phyloP scores from a whole-genome alignment of 768 basidiomycete species.

The Lactarius sanguifluus region DNA sequence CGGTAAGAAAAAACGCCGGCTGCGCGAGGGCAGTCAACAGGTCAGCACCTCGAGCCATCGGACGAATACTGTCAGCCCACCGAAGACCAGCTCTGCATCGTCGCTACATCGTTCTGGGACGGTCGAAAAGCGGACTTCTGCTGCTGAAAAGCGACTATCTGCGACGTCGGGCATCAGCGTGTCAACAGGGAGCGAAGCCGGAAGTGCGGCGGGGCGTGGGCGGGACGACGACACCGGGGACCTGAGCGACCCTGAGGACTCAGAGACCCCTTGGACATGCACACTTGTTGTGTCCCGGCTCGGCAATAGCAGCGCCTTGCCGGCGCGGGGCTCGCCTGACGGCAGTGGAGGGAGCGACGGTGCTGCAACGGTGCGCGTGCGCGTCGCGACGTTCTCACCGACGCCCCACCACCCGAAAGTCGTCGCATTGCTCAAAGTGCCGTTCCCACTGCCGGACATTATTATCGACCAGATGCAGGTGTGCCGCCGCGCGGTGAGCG shows the following conservation, averaged over 20 bases:
- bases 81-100: conserved; percentile 5
- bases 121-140: neutral
- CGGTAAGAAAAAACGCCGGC: conserved; percentile 38
- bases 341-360: conserved; percentile 13
- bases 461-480: conserved; percentile 62
- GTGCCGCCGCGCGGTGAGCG: conserved; percentile 47
- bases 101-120: conserved; percentile 13
- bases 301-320: conserved; percentile 11
- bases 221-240: conserved; percentile 53
- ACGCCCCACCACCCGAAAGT: conserved; percentile 97
- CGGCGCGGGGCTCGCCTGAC: conserved; percentile 17
- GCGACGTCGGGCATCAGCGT: conserved; percentile 22
- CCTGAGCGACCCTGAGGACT: conserved; percentile 94
- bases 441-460: conserved; percentile 84
- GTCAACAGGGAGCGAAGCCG: conserved; percentile 23
- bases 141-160: conserved; percentile 22
- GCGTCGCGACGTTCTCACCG: conserved; percentile 83
- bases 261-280: conserved; percentile 95
- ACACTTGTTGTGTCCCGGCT: conserved; percentile 63
- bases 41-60: conserved; percentile 13
- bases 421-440: conserved; percentile 86
- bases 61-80: neutral
- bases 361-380: conserved; percentile 41
- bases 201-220: conserved; percentile 13
- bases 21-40: conserved; percentile 3